These are phyloP conservation scores for Seminavis robusta DNA, from an alignment of 108 stramenopile genomes.

Conservation along the genomic window DNA sequence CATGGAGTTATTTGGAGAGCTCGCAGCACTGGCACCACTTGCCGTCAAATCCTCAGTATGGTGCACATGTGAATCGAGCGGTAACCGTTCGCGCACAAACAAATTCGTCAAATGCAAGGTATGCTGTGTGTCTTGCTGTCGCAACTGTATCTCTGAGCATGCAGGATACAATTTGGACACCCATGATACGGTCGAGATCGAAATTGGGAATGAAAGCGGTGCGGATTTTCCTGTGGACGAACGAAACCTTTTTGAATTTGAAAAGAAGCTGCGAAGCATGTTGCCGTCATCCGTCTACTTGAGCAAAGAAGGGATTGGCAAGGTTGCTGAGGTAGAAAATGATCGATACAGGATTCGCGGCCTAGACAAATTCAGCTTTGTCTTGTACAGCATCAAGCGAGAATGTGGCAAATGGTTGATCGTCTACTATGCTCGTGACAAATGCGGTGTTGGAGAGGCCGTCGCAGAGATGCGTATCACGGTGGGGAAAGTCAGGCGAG, in stretches of 20 bases:
- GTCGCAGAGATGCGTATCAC: constrained; percentile 47
- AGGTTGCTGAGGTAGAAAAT: constrained; percentile 29
- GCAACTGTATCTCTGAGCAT: constrained; percentile 31
- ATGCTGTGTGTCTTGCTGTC: constrained; percentile 50
- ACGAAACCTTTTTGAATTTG: constrained; percentile 23
- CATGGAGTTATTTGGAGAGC: constrained; percentile 18
- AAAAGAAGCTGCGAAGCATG: constrained; percentile 38
- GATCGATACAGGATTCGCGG: constrained; percentile 30
- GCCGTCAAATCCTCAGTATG: constrained; percentile 56
- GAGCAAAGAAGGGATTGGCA: constrained; percentile 22
- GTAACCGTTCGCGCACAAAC: constrained; percentile 24
- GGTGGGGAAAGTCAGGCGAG: constrained; percentile 43
- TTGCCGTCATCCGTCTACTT: constrained; percentile 39
- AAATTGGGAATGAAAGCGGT: constrained; percentile 6
- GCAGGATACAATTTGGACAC: constrained; percentile 44
- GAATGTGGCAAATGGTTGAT: constrained; percentile 43
- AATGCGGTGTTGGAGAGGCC: constrained; percentile 31
- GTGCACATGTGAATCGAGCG: constrained; percentile 68
- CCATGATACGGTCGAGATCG: constrained; percentile 25
- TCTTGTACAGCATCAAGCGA: constrained; percentile 48
- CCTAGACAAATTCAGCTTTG: constrained; percentile 29
- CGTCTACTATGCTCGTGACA: constrained; percentile 49
- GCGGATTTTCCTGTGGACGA: too few species aligned
- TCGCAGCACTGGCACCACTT: constrained; percentile 26
- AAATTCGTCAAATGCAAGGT: constrained; percentile 39